A percentile compares a stretch with the other conserved stretches of the same genome.
Conservation (phyloP, 2,329 filamentous ascomycete species). For the Stachybotrys echinatus region DNA sequence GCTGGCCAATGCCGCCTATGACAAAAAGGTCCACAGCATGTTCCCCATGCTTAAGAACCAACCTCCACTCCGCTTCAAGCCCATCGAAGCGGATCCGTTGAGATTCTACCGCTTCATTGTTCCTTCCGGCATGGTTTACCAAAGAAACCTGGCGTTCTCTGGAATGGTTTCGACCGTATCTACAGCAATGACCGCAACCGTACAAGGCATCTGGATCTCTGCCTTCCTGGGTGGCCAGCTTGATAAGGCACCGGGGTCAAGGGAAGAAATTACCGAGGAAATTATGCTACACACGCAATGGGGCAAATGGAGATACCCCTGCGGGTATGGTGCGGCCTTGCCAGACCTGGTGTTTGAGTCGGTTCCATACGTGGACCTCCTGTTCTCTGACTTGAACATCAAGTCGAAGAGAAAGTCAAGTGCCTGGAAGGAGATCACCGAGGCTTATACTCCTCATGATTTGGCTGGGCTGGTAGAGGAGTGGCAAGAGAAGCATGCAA, state of each 20-base stretch:
- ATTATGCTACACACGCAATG: constrained; percentile 61
- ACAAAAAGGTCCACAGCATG: neutral
- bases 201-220: constrained; percentile 53
- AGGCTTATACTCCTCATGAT: constrained; percentile 1
- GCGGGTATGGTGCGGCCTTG: constrained; percentile 52
- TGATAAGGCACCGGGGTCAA: constrained; percentile 12
- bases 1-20: neutral
- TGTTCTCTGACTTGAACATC: constrained; percentile 61
- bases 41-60: neutral
- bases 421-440: neutral
- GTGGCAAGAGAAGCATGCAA: neutral
- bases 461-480: constrained; percentile 1
- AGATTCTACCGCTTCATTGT: constrained; percentile 33
- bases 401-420: constrained; percentile 13
- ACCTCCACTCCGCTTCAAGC: neutral
- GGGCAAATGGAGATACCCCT: constrained; percentile 60
- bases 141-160: constrained; percentile 35
- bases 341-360: constrained; percentile 76
- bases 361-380: constrained; percentile 21
- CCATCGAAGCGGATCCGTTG: neutral
- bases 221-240: constrained; percentile 45
- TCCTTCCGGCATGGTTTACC: constrained; percentile 27
- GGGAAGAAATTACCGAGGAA: constrained; percentile 38
- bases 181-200: constrained; percentile 30
- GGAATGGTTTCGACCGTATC: constrained; percentile 34